Conservation (phyloP, 2,329 filamentous ascomycete species). For the Calonectria naviculata region DNA sequence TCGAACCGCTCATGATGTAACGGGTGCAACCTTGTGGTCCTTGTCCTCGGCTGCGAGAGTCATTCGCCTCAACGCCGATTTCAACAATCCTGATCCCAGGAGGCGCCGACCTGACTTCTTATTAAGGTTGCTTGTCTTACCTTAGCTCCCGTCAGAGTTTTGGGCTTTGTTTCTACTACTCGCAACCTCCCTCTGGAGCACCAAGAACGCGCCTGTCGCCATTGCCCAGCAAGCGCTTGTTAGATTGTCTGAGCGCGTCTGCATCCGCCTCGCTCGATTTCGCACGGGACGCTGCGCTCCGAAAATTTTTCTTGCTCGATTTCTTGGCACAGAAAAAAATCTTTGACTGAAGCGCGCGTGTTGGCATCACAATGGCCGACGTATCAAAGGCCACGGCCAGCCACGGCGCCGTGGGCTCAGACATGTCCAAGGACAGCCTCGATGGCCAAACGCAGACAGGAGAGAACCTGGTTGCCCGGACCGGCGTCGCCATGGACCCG, state of each 20-base stretch:
- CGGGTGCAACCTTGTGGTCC: neutral
- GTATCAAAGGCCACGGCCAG: neutral
- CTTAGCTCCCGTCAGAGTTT: neutral
- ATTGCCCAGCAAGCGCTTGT: too few relatives aligned
- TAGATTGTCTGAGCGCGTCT: neutral
- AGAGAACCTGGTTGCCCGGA: neutral
- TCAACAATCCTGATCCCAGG: neutral
- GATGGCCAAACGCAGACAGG: neutral
- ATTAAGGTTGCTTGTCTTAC: slow-evolving; percentile 2
- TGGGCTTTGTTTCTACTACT: slow-evolving; percentile 1
- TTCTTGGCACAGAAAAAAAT: too few relatives aligned
- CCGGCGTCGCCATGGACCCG: slow-evolving; percentile 43
- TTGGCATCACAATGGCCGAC: neutral
- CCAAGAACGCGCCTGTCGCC: too few relatives aligned
- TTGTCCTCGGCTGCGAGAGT: neutral
- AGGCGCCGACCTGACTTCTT: neutral
- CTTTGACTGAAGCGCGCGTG: neutral
- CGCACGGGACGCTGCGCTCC: neutral
- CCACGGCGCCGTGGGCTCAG: neutral
- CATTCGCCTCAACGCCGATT: neutral
- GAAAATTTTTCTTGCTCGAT: neutral
- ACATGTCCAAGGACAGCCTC: slow-evolving; percentile 7
- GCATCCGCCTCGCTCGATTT: neutral
- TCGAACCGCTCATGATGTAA: slow-evolving; percentile 3
- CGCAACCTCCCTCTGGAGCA: neutral